Conservation (phyloP, 169 alveolate species). For the Cryptosporidium felis region DNA sequence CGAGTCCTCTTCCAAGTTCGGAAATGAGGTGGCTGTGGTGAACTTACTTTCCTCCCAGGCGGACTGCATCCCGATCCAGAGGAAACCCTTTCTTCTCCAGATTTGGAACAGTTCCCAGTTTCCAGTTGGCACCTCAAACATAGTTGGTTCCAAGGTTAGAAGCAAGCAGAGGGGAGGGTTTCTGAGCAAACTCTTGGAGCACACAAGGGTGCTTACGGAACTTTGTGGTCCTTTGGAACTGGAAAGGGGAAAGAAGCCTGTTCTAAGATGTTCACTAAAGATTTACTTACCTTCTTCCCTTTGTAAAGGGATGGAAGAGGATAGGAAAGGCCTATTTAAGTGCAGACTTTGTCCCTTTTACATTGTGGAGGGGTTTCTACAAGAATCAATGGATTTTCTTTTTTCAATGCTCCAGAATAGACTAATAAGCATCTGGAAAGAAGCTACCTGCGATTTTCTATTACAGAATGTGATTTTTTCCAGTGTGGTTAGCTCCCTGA, state of each 20-base stretch:
- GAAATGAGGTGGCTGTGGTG: constrained; percentile 3
- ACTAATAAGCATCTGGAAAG: constrained; percentile 38
- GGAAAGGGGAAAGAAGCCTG: neutral
- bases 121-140: neutral
- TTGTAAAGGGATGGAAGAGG: neutral
- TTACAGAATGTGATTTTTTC: constrained; percentile 24
- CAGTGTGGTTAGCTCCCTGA: constrained; percentile 1
- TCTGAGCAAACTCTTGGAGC: neutral
- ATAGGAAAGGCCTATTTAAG: neutral
- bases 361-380: neutral
- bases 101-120: constrained; percentile 28
- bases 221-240: neutral
- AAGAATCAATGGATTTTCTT: constrained; percentile 7
- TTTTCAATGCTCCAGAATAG: constrained; percentile 43
- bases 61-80: constrained; percentile 50
- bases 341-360: constrained; percentile 18
- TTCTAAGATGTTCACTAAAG: neutral
- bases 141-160: neutral
- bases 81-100: constrained; percentile 18
- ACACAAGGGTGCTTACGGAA: constrained; percentile 11
- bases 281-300: constrained; percentile 52
- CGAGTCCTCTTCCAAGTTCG: neutral
- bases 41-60: constrained; percentile 41
- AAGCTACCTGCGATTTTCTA: constrained; percentile 38
- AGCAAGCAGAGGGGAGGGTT: neutral